Conservation (phyloP, 257 asterid species). For the Solanum corneliomulleri region DNA sequence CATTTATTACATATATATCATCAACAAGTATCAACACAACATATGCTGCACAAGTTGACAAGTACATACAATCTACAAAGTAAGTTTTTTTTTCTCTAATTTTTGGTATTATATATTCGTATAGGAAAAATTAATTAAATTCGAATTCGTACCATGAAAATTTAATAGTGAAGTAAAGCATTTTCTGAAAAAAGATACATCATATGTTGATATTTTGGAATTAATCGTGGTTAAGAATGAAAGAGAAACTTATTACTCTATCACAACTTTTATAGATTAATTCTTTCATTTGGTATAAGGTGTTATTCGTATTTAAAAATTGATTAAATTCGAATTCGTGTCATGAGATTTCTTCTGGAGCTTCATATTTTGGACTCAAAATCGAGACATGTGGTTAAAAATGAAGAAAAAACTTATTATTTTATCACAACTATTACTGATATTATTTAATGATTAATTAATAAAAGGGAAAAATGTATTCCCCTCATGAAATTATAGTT, state of each 20-base stretch:
- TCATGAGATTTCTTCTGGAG: background rate
- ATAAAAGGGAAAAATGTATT: background rate
- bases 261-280: background rate
- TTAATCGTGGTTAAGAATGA: background rate
- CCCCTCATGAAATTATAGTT: background rate
- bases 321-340: no score
- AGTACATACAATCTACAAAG: conserved; percentile 61
- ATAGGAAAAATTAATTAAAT: background rate
- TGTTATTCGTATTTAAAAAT: no score
- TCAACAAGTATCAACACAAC: conserved; percentile 15
- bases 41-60: conserved; percentile 27
- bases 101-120: background rate
- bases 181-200: background rate
- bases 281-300: background rate
- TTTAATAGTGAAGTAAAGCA: background rate
- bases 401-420: background rate
- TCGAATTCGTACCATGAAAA: fast-evolving
- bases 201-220: background rate
- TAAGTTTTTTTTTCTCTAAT: background rate
- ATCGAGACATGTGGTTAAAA: background rate
- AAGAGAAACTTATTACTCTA: background rate
- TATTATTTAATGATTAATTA: background rate
- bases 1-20: conserved; percentile 13
- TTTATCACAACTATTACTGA: background rate
- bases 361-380: background rate